phyloP scores from a whole-genome alignment of 371 early-diverging fungal genomes.

The Furculomyces boomerangus region DNA sequence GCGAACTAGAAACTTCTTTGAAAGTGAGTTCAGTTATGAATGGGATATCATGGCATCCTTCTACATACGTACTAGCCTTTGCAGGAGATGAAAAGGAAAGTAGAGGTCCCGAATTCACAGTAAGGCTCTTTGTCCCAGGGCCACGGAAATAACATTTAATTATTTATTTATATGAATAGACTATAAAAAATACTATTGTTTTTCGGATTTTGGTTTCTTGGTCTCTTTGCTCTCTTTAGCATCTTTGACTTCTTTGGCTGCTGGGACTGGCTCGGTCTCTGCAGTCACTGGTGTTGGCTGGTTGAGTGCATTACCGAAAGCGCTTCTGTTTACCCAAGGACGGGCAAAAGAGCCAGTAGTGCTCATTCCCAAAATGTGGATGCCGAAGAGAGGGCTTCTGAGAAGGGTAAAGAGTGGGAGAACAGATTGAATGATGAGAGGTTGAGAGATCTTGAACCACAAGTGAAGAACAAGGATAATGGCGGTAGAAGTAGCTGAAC shows the following conservation, averaged over 20 bases:
- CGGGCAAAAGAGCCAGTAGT: constrained; percentile 63
- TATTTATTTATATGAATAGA: not conserved
- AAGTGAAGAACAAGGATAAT: constrained; percentile 69
- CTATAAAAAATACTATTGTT: not conserved
- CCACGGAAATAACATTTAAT: not conserved
- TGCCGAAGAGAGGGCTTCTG: constrained; percentile 50
- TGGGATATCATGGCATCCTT: not conserved
- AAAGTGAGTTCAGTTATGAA: not conserved
- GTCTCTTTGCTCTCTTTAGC: not conserved
- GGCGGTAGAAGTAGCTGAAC: constrained; percentile 40
- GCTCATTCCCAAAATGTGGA: constrained; percentile 63
- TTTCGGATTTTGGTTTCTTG: not conserved
- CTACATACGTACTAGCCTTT: constrained; percentile 2
- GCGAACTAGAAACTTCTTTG: not conserved
- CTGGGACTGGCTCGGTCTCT: constrained; percentile 8
- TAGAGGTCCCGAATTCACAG: not conserved
- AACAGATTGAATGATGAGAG: constrained; percentile 73
- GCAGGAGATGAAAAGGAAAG: not conserved
- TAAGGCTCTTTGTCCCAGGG: not conserved
- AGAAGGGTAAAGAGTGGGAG: constrained; percentile 57
- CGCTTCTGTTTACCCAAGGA: constrained; percentile 63
- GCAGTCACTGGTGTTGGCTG: constrained; percentile 15
- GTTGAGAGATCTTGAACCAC: constrained; percentile 77
- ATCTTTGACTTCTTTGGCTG: not conserved
- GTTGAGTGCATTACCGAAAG: constrained; percentile 29